Conservation (phyloP, 2,329 filamentous ascomycete genomes). For the Beauveria sp. region DNA sequence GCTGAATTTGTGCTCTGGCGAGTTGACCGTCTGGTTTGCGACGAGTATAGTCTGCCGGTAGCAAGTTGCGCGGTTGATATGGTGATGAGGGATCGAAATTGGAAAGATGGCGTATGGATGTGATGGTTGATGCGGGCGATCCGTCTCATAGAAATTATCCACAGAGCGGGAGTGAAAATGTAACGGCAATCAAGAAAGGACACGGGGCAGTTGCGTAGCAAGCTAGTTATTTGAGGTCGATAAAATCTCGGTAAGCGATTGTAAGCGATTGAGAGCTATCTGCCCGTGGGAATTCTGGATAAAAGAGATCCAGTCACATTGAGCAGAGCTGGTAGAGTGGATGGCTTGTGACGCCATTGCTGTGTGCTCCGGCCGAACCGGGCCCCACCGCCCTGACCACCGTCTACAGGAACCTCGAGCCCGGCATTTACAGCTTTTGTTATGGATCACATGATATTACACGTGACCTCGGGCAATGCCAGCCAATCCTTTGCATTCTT, state of each 20-base stretch:
- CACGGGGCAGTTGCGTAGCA: too few species aligned
- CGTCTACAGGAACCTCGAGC: too few species aligned
- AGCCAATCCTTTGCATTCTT: background rate
- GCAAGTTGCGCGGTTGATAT: background rate
- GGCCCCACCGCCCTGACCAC: background rate
- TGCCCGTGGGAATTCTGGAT: background rate
- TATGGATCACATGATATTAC: background rate
- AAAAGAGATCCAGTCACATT: background rate
- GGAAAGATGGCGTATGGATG: background rate
- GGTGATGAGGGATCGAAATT: background rate
- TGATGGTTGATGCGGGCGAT: background rate
- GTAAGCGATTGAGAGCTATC: background rate
- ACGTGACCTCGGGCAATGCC: background rate
- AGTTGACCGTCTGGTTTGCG: background rate
- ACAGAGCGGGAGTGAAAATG: background rate
- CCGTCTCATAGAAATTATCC: background rate
- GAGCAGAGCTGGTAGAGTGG: background rate
- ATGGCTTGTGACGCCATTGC: conserved; percentile 10
- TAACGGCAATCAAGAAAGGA: background rate
- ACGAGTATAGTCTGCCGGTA: background rate
- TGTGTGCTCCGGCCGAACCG: background rate
- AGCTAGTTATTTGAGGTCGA: background rate
- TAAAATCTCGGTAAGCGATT: background rate
- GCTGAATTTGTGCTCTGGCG: background rate
- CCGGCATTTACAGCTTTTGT: too few species aligned